Evolutionary conservation across 169 alveolate genomes (phyloP).

Genomic region (Eimeria tenella): DNA sequence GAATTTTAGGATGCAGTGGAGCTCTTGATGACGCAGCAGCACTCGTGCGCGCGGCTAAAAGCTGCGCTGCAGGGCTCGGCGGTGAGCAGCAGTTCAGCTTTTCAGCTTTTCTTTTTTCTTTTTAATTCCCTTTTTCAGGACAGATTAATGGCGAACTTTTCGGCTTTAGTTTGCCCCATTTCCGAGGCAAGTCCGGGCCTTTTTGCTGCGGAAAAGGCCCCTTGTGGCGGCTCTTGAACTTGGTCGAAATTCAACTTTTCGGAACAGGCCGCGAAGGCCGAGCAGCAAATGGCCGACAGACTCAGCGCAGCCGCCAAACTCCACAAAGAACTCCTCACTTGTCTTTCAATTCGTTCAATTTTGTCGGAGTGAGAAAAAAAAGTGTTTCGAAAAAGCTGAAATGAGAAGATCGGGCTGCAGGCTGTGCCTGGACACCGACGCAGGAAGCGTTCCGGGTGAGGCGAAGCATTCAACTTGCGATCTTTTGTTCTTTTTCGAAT

Average conservation of each 20-base stretch:
- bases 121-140: not conserved
- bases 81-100: not conserved
- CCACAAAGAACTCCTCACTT: not conserved
- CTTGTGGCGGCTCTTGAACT: too few relatives aligned
- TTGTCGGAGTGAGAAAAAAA: not conserved
- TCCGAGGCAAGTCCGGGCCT: too few relatives aligned
- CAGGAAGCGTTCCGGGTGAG: too few relatives aligned
- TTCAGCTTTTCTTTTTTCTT: not conserved
- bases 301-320: not conserved
- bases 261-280: not conserved
- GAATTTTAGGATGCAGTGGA: not conserved
- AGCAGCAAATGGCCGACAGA: not conserved
- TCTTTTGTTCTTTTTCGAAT: too few relatives aligned
- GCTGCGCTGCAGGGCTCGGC: not conserved
- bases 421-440: too few relatives aligned
- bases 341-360: not conserved
- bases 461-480: too few relatives aligned
- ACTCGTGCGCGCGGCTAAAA: not conserved
- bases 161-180: too few relatives aligned
- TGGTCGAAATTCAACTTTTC: too few relatives aligned
- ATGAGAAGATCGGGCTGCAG: too few relatives aligned
- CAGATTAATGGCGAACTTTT: too few relatives aligned
- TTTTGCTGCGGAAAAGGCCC: too few relatives aligned
- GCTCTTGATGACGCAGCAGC: not conserved
- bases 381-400: too few relatives aligned